Conservation (phyloP, 1,284 basidiomycete genomes). For the Cutaneotrichosporon sp. region DNA sequence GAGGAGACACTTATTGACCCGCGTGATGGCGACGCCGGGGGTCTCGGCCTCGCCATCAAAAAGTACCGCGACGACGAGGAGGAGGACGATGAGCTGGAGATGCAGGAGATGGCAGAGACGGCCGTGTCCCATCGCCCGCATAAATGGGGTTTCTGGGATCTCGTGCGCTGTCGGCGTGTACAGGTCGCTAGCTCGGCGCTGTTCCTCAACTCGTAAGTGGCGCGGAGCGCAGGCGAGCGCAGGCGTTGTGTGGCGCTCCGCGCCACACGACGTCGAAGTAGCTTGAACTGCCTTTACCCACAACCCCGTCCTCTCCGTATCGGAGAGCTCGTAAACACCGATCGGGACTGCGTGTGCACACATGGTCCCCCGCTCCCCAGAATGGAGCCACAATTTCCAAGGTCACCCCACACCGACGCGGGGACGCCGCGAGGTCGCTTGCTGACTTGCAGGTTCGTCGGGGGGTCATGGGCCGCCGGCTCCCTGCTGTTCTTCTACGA, state of each 20-base stretch:
- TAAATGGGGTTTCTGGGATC: constrained; percentile 37
- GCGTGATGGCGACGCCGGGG: neutral
- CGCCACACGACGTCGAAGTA: too few relatives aligned
- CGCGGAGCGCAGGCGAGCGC: too few relatives aligned
- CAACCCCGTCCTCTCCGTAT: constrained; percentile 16
- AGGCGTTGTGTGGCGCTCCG: too few relatives aligned
- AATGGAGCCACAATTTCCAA: too few relatives aligned
- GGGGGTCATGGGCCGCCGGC: constrained; percentile 39
- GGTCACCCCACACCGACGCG: too few relatives aligned
- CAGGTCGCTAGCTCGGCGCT: constrained; percentile 28
- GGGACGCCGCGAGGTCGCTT: neutral
- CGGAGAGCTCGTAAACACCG: too few relatives aligned
- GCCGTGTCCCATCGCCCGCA: neutral
- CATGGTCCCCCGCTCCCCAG: too few relatives aligned
- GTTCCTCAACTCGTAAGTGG: constrained; percentile 41
- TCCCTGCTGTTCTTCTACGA: constrained; percentile 44
- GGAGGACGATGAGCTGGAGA: neutral
- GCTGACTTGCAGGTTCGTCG: constrained; percentile 22
- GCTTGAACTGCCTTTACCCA: too few relatives aligned
- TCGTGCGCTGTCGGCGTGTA: constrained; percentile 27
- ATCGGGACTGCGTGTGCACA: too few relatives aligned
- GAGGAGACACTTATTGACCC: constrained; percentile 5
- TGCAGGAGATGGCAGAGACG: constrained; percentile 1
- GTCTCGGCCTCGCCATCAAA: neutral
- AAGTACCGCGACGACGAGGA: neutral